phyloP scores from a whole-genome alignment of 495 filamentous ascomycete species.

The Tuber calosporum region DNA sequence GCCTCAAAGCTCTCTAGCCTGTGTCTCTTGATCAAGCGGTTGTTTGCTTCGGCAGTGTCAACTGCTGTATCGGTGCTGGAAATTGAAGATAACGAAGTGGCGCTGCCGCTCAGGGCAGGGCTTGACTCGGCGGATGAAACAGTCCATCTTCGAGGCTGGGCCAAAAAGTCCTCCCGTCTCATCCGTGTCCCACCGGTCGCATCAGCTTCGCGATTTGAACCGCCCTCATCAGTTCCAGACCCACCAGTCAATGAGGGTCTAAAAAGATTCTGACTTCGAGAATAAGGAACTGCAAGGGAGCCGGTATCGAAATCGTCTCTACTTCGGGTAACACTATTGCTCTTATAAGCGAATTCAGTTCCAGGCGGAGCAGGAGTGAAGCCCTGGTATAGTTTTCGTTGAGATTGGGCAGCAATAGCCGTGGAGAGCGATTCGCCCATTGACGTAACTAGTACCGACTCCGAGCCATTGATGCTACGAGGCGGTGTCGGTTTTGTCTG shows the following conservation, averaged over 20 bases:
- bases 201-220: conserved; percentile 45
- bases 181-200: conserved; percentile 52
- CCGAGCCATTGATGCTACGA: conserved; percentile 44
- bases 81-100: conserved; percentile 42
- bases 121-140: conserved; percentile 42
- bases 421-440: conserved; percentile 50
- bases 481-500: conserved; percentile 41
- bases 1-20: conserved; percentile 58
- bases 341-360: conserved; percentile 28
- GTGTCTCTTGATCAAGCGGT: conserved; percentile 41
- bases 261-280: conserved; percentile 25
- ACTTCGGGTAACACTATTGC: conserved; percentile 43
- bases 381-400: conserved; percentile 50
- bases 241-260: conserved; percentile 23
- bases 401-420: conserved; percentile 48
- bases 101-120: conserved; percentile 42
- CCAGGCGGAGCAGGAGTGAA: conserved; percentile 32
- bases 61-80: conserved; percentile 37
- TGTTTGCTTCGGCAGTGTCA: conserved; percentile 25
- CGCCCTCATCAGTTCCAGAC: conserved; percentile 38
- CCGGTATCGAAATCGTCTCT: conserved; percentile 37
- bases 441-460: conserved; percentile 46
- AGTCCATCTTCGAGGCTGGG: conserved; percentile 48
- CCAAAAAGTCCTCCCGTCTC: conserved; percentile 44
- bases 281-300: conserved; percentile 26